These are phyloP conservation scores for Aspergillus thermomutatus DNA, from an alignment of 2,329 filamentous ascomycete species.

Conservation along the genomic window DNA sequence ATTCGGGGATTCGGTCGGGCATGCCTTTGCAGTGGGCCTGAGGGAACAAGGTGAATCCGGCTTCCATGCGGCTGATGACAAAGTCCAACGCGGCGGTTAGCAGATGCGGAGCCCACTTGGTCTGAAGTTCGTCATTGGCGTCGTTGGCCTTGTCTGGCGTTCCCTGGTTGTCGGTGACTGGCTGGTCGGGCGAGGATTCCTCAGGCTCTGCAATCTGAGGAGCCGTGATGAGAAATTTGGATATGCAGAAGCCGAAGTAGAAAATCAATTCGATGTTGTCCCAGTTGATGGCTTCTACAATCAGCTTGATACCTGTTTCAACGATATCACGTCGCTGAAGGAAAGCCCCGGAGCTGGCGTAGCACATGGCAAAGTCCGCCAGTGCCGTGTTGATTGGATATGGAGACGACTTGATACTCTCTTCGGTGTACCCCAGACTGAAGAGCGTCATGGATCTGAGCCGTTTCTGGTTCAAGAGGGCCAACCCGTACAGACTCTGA, in stretches of 20 bases:
- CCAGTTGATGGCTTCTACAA: slow-evolving; percentile 23
- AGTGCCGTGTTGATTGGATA: slow-evolving; percentile 17
- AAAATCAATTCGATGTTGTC: slow-evolving; percentile 27
- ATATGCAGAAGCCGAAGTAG: slow-evolving; percentile 22
- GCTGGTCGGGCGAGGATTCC: neutral
- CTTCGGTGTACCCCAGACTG: slow-evolving; percentile 10
- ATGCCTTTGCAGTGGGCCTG: slow-evolving; percentile 20
- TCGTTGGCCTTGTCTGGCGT: neutral
- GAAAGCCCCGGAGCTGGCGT: slow-evolving; percentile 30
- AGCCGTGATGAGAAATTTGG: slow-evolving; percentile 19
- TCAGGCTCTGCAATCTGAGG: neutral
- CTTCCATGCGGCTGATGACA: slow-evolving; percentile 16
- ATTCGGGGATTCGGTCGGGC: slow-evolving; percentile 24
- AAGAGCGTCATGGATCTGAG: slow-evolving; percentile 15
- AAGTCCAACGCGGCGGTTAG: slow-evolving; percentile 21
- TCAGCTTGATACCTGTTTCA: slow-evolving; percentile 24
- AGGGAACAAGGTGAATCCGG: slow-evolving; percentile 23
- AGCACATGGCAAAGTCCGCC: slow-evolving; percentile 30
- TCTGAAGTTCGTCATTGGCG: slow-evolving; percentile 9
- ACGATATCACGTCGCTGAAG: slow-evolving; percentile 21
- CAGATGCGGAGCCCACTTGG: slow-evolving; percentile 8
- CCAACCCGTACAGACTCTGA: slow-evolving; percentile 26
- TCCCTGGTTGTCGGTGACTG: neutral
- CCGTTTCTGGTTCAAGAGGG: slow-evolving; percentile 13
- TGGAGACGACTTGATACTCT: slow-evolving; percentile 1